Base-by-base conservation (phyloP, 495 filamentous ascomycete genomes). In the Neohortaea acidophila region DNA sequence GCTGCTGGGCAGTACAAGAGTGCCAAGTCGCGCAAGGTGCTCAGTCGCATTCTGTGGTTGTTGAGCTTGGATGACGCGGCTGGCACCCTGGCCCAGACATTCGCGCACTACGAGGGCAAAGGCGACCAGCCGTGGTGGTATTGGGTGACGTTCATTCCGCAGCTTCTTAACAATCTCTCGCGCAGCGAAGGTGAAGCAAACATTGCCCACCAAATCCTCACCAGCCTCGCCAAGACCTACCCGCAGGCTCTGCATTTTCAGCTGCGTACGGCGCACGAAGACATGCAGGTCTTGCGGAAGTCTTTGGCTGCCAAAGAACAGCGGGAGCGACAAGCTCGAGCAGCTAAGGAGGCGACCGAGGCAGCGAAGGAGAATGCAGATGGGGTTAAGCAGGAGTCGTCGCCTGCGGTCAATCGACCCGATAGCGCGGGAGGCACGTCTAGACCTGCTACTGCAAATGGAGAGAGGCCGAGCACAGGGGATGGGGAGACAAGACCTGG, bases 71-170 rank as follows among this genome's bases (percentile, higher is more conserved):
- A 99, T 52, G 82, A 94, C 47, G 67, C 81, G 0, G 81, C 81
- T 49, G 82, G 79, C 27, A 73, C 67, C 20, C 76, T 99, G 33
- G 75, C 79, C 2, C 61, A 72, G 38, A 78, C 84, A 7, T 96
- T 92, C 46, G 82, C 91, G 43, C 79, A 81, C 42, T 96, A 82
- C 63, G n/a, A n/a, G n/a, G n/a, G n/a, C n/a, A 94, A 94, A 63
- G 91, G 85, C 29, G 91, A 99, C 26, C 84, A 79, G 5, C 85
- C 84, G 1, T 79, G 89, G 13, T 99, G 91, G 91, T 96, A 94
- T 59, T 99, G 91, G 91, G 94, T 94, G 40, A 94, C 89, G 0
- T 99, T 85, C 56, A 94, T 99, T 47, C 91, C 91, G 17, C 91
- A 99, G 54, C 71, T 99, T 28, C 68, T 99, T 20, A 82, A 79